phyloP scores from a whole-genome alignment of 2,329 filamentous ascomycete genomes.

The Dactylellina cionopaga region DNA sequence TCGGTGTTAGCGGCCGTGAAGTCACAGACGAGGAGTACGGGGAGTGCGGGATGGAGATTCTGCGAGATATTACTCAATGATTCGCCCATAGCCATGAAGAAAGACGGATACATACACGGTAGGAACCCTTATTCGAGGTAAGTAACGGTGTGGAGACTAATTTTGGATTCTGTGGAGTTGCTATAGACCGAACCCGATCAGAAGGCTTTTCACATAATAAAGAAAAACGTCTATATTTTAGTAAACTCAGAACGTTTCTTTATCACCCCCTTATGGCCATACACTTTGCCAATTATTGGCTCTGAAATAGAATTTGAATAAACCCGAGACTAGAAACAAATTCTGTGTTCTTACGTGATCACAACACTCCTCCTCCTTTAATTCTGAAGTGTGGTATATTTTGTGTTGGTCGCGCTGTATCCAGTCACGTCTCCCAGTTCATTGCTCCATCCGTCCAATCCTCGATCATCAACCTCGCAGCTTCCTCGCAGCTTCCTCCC shows the following conservation, averaged over 20 bases:
- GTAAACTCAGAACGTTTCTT: neutral
- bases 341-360: too few species aligned
- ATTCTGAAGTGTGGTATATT: constrained; percentile 11
- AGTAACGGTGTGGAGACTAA: neutral
- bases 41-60: neutral
- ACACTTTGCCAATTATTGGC: too few species aligned
- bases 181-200: too few species aligned
- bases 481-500: neutral
- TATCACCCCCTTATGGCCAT: neutral
- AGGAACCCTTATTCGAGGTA: too few species aligned
- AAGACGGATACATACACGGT: too few species aligned
- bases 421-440: constrained; percentile 12
- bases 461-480: neutral
- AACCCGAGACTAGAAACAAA: too few species aligned
- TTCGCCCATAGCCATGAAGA: too few species aligned
- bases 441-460: neutral
- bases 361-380: neutral
- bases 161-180: neutral
- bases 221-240: neutral
- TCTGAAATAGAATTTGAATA: neutral
- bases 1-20: neutral
- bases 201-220: neutral
- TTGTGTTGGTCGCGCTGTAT: constrained; percentile 9
- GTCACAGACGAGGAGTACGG: neutral
- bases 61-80: too few species aligned